Percentiles rank a stretch among this genome's conserved stretches.
Evolutionary conservation across 2,329 filamentous ascomycete species (phyloP).

Genomic region (Dichotomopilus funicola): DNA sequence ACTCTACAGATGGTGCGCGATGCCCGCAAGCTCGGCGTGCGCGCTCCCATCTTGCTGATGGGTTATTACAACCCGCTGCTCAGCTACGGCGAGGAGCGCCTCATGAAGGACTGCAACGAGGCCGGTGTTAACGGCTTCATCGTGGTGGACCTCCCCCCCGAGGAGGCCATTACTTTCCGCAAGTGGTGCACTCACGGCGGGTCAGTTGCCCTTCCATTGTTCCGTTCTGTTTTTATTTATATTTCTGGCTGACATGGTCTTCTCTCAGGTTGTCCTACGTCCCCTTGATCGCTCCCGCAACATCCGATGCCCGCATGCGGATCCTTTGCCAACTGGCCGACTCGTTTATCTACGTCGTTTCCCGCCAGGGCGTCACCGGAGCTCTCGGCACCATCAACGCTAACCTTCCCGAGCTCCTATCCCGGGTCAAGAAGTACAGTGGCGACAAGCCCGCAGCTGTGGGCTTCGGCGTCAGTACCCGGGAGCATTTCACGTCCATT

Average conservation of each 20-base stretch:
- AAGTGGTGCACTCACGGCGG: constrained; percentile 72
- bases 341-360: constrained; percentile 98
- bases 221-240: not conserved
- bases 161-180: constrained; percentile 90
- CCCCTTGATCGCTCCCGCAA: constrained; percentile 90
- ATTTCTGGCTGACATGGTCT: constrained; percentile 5
- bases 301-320: constrained; percentile 89
- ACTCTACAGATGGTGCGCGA: constrained; percentile 79
- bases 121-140: constrained; percentile 95
- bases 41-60: constrained; percentile 85
- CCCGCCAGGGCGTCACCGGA: constrained; percentile 88
- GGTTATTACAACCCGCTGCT: constrained; percentile 98
- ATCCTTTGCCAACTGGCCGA: constrained; percentile 93
- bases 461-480: constrained; percentile 92
- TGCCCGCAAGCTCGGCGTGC: constrained; percentile 70
- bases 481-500: constrained; percentile 86
- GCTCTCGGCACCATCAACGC: constrained; percentile 76
- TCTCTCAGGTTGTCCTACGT: constrained; percentile 74
- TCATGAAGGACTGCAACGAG: constrained; percentile 75
- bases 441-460: constrained; percentile 86
- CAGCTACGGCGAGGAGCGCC: constrained; percentile 85
- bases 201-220: constrained; percentile 37
- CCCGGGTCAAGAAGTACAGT: constrained; percentile 85
- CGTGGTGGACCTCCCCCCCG: constrained; percentile 88
- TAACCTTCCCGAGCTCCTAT: constrained; percentile 73